A percentile compares a stretch with the other conserved stretches of the same genome.
Evolutionary conservation across 768 basidiomycete genomes (phyloP).

Genomic region (Amanita subjunquillea): DNA sequence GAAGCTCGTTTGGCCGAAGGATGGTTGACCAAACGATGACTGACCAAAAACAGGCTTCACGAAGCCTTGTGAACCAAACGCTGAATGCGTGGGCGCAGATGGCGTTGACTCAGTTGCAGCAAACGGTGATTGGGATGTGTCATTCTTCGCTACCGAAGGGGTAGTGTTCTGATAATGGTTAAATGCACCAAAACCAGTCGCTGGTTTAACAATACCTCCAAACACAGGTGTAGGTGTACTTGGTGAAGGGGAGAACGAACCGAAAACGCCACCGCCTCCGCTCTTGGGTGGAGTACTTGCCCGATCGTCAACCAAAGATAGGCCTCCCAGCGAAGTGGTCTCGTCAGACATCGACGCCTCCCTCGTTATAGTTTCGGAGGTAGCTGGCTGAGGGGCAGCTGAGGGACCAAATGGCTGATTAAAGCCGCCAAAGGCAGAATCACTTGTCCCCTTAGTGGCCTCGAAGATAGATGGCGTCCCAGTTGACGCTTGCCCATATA

Average conservation of each 20-base stretch:
- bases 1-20: constrained; percentile 15
- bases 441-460: constrained; percentile 9
- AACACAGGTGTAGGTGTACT: constrained; percentile 15
- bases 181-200: constrained; percentile 7
- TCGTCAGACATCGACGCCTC: constrained; percentile 40
- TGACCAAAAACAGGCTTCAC: constrained; percentile 18
- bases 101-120: not conserved
- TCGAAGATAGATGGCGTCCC: constrained; percentile 11
- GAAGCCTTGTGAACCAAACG: constrained; percentile 21
- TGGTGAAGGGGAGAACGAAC: constrained; percentile 20
- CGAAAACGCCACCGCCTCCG: constrained; percentile 23
- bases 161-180: not conserved
- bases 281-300: constrained; percentile 16
- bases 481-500: constrained; percentile 19
- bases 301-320: constrained; percentile 21
- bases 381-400: constrained; percentile 10
- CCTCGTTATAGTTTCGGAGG: constrained; percentile 24
- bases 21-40: constrained; percentile 12
- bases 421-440: constrained; percentile 12
- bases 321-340: constrained; percentile 25
- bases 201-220: constrained; percentile 24
- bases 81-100: constrained; percentile 24
- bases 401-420: constrained; percentile 9
- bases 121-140: constrained; percentile 3
- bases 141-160: not conserved